Evolutionary conservation across 2,329 filamentous ascomycete species (phyloP).

Genomic region (Madurella mycetomatis): DNA sequence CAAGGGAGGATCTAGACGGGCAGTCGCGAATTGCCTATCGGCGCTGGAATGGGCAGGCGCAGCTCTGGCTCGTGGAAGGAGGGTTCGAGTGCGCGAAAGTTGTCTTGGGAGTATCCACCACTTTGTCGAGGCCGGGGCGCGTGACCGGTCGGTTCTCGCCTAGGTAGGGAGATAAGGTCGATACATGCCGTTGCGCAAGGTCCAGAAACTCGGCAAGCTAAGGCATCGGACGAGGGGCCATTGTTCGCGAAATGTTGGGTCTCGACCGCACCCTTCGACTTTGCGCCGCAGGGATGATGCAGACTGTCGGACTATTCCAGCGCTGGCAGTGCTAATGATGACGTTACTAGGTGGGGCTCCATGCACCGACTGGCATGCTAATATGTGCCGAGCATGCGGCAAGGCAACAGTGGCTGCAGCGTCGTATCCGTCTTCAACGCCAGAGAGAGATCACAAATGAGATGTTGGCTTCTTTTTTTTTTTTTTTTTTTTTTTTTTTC

Average conservation of each 20-base stretch:
- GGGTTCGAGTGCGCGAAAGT: neutral
- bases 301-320: neutral
- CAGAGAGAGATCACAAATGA: too few species aligned
- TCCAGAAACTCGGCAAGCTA: neutral
- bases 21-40: neutral
- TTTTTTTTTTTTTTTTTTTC: too few species aligned
- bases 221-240: conserved; percentile 1
- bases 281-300: neutral
- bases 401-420: too few species aligned
- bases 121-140: too few species aligned
- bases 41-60: neutral
- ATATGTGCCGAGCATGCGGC: conserved; percentile 6
- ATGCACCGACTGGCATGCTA: neutral
- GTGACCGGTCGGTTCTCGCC: too few species aligned
- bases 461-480: too few species aligned
- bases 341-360: conserved; percentile 11
- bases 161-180: neutral
- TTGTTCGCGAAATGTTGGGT: neutral
- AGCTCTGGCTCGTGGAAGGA: neutral
- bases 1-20: neutral
- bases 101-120: too few species aligned
- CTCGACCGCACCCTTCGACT: too few species aligned
- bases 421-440: too few species aligned
- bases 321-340: conserved; percentile 1
- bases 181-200: neutral